Evolutionary conservation across 306 rosid species (phyloP).

Genomic region (Cucumis cinereus): DNA sequence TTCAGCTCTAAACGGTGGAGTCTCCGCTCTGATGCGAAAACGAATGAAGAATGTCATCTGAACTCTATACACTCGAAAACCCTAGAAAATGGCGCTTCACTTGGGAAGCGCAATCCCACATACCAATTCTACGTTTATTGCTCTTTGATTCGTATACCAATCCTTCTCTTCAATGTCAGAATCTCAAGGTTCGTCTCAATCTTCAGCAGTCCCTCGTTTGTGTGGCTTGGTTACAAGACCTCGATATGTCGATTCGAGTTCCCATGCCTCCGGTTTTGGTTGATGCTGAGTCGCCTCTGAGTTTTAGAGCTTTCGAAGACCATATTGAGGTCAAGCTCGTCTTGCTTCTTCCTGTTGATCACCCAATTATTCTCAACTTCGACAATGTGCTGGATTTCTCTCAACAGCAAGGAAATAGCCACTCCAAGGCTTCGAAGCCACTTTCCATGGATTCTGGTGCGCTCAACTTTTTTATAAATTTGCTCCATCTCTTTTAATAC

Average conservation of each 20-base stretch:
- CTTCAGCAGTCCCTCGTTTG: slow-evolving; percentile 31
- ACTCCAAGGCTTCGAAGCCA: slow-evolving; percentile 19
- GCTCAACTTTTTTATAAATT: neutral
- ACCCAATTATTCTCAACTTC: slow-evolving; percentile 40
- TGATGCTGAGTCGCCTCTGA: slow-evolving; percentile 45
- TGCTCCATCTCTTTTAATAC: neutral
- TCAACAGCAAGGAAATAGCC: slow-evolving; percentile 10
- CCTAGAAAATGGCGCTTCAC: slow-evolving; percentile 54
- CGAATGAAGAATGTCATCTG: neutral
- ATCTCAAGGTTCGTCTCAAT: slow-evolving; percentile 33
- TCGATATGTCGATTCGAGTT: slow-evolving; percentile 38
- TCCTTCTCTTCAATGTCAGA: slow-evolving; percentile 41
- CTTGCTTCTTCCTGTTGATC: slow-evolving; percentile 75
- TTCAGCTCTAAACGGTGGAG: no score
- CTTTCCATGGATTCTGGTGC: slow-evolving; percentile 49
- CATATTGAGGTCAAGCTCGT: slow-evolving; percentile 70
- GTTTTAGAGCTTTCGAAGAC: slow-evolving; percentile 37
- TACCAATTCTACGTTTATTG: slow-evolving; percentile 60
- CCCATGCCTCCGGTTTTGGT: slow-evolving; percentile 63
- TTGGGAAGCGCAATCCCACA: slow-evolving; percentile 82
- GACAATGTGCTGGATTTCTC: slow-evolving; percentile 23
- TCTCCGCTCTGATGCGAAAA: no score
- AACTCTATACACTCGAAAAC: slow-evolving; percentile 2
- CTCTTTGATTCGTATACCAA: slow-evolving; percentile 32
- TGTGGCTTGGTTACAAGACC: slow-evolving; percentile 26